Conservation (phyloP, 345 rosid genomes). For the Lepidium aucheri region DNA sequence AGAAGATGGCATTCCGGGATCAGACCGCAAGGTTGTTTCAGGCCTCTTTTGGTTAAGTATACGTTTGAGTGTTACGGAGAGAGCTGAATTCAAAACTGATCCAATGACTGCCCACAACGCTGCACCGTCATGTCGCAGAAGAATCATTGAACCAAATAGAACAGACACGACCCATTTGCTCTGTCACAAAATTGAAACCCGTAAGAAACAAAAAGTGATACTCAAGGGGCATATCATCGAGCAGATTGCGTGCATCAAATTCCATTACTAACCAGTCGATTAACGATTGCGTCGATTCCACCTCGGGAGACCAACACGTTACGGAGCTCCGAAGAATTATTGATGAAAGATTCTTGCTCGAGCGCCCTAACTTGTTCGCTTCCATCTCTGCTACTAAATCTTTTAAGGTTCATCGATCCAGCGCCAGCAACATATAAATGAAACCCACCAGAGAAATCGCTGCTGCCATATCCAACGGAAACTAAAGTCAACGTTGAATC, state of each 20-base stretch:
- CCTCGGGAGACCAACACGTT: conserved; percentile 9
- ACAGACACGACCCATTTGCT: conserved; percentile 73
- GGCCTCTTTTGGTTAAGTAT: conserved; percentile 73
- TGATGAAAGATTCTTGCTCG: conserved; percentile 36
- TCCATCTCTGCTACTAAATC: conserved; percentile 16
- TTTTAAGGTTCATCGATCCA: conserved; percentile 31
- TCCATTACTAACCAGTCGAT: conserved; percentile 51
- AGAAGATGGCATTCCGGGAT: conserved; percentile 94
- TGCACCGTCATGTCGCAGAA: conserved; percentile 60
- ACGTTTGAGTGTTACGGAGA: conserved; percentile 48
- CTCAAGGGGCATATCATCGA: conserved; percentile 5
- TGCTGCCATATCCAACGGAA: conserved; percentile 16
- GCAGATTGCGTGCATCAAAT: conserved; percentile 1
- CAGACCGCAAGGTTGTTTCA: conserved; percentile 39
- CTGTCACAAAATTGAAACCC: conserved; percentile 30
- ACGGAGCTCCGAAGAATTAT: conserved; percentile 15
- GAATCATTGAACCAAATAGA: conserved; percentile 38
- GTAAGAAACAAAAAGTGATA: background rate
- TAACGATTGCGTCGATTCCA: conserved; percentile 44
- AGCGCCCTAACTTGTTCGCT: conserved; percentile 27
- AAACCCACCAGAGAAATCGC: conserved; percentile 22
- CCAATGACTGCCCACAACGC: conserved; percentile 67
- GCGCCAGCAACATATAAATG: background rate
- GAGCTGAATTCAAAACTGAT: conserved; percentile 37
- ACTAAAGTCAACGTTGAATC: background rate